These are phyloP conservation scores for Globisporangium canariense DNA, from an alignment of 352 stramenopile genomes.

Conservation along the genomic window DNA sequence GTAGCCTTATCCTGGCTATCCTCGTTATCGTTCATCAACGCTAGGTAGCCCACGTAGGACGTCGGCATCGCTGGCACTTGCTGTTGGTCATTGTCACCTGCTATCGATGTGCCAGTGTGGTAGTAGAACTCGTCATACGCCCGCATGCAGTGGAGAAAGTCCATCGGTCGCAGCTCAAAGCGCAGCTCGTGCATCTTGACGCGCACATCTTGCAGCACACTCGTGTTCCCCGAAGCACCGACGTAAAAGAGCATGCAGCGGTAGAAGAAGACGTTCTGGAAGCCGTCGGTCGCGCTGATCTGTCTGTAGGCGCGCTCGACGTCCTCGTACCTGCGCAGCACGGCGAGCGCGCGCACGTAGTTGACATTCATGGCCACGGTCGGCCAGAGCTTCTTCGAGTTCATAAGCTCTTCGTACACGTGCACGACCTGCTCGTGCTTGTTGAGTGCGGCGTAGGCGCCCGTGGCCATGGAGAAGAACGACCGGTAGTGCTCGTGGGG, in stretches of 20 bases:
- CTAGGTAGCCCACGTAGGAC: background rate
- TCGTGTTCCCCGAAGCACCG: background rate
- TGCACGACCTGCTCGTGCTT: conserved; percentile 9
- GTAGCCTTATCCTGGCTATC: background rate
- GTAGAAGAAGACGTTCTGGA: conserved; percentile 22
- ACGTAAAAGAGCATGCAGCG: conserved; percentile 15
- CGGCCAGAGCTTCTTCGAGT: conserved; percentile 9
- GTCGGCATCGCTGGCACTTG: background rate
- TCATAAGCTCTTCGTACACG: conserved; percentile 9
- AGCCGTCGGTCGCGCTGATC: conserved; percentile 10
- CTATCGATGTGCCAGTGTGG: background rate
- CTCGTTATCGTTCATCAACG: background rate
- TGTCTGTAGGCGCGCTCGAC: conserved; percentile 1
- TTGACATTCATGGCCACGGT: conserved; percentile 19
- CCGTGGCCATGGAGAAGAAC: conserved; percentile 18
- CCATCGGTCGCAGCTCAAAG: conserved; percentile 10
- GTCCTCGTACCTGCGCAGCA: conserved; percentile 5
- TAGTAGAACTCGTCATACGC: conserved; percentile 14
- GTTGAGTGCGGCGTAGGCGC: conserved; percentile 12
- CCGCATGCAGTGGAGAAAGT: conserved; percentile 12
- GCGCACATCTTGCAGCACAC: conserved; percentile 1
- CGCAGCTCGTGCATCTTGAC: conserved; percentile 10
- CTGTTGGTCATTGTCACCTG: background rate
- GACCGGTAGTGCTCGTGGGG: conserved; percentile 11
- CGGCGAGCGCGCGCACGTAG: conserved; percentile 16